Evolutionary conservation across 2,329 filamentous ascomycete genomes (phyloP).

Genomic region (Trichophyton simii): DNA sequence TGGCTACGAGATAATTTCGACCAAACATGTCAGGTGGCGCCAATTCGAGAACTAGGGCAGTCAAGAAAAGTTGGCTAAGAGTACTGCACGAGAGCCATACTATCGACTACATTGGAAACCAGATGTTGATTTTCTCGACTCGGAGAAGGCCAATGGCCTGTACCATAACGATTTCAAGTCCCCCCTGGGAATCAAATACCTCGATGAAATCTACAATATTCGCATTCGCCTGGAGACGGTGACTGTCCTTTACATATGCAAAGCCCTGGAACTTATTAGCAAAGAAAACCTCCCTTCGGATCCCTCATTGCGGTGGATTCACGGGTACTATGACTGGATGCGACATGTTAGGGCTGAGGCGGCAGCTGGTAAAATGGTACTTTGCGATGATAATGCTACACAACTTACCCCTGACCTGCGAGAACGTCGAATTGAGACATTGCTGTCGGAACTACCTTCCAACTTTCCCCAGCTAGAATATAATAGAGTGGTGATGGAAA

Average conservation of each 20-base stretch:
- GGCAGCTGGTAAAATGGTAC: background rate
- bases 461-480: background rate
- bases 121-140: background rate
- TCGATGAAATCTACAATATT: background rate
- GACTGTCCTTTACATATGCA: background rate
- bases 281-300: background rate
- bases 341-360: background rate
- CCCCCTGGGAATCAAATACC: background rate
- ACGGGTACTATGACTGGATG: background rate
- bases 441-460: background rate
- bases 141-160: background rate
- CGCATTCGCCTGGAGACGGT: background rate
- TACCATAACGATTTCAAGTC: background rate
- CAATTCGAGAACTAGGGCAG: slow-evolving; percentile 1
- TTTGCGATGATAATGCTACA: background rate
- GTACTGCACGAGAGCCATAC: background rate
- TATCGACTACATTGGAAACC: slow-evolving; percentile 6
- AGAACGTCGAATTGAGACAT: background rate
- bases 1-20: slow-evolving; percentile 1
- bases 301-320: background rate
- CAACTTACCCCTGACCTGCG: background rate
- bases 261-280: background rate
- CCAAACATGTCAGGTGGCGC: background rate
- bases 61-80: background rate
- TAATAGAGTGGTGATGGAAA: background rate